phyloP scores from a whole-genome alignment of 2,329 filamentous ascomycete genomes.

The Diaporthe vexans region DNA sequence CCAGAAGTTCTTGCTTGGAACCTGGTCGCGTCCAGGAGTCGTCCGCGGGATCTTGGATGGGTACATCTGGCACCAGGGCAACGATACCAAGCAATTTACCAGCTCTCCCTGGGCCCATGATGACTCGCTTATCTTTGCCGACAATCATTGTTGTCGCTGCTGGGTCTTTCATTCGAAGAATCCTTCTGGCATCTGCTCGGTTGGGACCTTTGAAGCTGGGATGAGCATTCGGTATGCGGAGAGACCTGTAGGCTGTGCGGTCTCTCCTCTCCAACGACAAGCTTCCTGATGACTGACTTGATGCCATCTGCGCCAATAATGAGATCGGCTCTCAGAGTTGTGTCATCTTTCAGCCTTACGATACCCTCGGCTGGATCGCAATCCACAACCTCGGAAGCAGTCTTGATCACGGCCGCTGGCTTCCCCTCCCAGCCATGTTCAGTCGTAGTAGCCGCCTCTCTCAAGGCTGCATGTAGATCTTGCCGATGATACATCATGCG shows the following conservation, averaged over 20 bases:
- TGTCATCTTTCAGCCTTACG: constrained; percentile 52
- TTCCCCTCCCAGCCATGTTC: constrained; percentile 42
- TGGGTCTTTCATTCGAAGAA: constrained; percentile 37
- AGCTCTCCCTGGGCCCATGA: constrained; percentile 5
- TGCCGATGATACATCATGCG: constrained; percentile 58
- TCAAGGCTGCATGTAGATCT: constrained; percentile 54
- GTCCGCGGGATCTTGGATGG: constrained; percentile 36
- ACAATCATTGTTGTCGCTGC: constrained; percentile 11
- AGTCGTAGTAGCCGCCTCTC: constrained; percentile 45
- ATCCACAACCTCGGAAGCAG: constrained; percentile 47
- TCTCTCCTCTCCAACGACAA: constrained; percentile 43
- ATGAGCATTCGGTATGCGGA: constrained; percentile 56
- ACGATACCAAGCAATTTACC: constrained; percentile 6
- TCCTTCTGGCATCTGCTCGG: constrained; percentile 56
- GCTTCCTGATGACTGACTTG: constrained; percentile 39
- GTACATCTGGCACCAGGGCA: constrained; percentile 1
- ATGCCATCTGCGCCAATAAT: constrained; percentile 56
- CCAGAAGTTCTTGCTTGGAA: constrained; percentile 52
- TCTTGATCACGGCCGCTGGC: constrained; percentile 47
- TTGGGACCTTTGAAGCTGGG: constrained; percentile 57
- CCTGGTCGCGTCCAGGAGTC: constrained; percentile 58
- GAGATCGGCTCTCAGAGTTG: constrained; percentile 48
- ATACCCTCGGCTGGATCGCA: constrained; percentile 57
- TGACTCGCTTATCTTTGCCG: constrained; percentile 4
- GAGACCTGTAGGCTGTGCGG: constrained; percentile 51